A percentile compares a stretch with the other conserved stretches of the same genome.
These are phyloP conservation scores for Arthrinium phaeospermum DNA, from an alignment of 2,329 filamentous ascomycete species.

Conservation along the genomic window DNA sequence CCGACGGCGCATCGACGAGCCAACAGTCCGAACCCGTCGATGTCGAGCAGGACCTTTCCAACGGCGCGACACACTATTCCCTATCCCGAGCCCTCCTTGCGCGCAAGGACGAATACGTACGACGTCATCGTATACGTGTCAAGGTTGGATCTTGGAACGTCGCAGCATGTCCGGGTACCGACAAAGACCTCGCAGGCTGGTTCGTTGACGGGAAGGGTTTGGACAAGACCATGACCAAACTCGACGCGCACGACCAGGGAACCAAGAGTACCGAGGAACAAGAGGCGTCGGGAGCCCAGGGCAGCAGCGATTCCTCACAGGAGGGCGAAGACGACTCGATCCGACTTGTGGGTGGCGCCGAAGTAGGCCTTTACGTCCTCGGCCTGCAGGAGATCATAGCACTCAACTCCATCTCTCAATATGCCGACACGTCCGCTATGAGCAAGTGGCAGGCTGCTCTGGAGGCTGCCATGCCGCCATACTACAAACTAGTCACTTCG, in stretches of 20 bases:
- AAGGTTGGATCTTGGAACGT: conserved; percentile 98
- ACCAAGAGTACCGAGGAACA: conserved; percentile 47
- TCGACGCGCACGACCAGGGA: conserved; percentile 50
- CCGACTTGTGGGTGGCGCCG: conserved; percentile 61
- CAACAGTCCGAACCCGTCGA: conserved; percentile 51
- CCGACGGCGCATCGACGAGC: conserved; percentile 35
- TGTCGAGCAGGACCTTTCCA: conserved; percentile 30
- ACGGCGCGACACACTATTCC: conserved; percentile 57
- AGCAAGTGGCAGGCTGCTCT: conserved; percentile 83
- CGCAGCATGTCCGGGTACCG: conserved; percentile 80
- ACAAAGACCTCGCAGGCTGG: conserved; percentile 88
- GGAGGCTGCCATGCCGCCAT: conserved; percentile 73
- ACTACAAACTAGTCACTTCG: conserved; percentile 77
- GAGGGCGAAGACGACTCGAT: conserved; percentile 49
- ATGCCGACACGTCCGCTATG: conserved; percentile 72
- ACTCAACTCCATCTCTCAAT: conserved; percentile 79
- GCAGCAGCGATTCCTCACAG: conserved; percentile 39
- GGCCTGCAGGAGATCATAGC: conserved; percentile 94
- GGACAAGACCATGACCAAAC: conserved; percentile 64
- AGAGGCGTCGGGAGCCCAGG: conserved; percentile 29
- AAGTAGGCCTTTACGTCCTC: conserved; percentile 88
- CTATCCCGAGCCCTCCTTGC: conserved; percentile 72
- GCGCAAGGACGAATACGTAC: conserved; percentile 79
- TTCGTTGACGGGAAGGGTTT: conserved; percentile 80
- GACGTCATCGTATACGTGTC: conserved; percentile 75